Base-by-base conservation (phyloP, 106 monocot genomes). In the Cymbidium sinense region DNA sequence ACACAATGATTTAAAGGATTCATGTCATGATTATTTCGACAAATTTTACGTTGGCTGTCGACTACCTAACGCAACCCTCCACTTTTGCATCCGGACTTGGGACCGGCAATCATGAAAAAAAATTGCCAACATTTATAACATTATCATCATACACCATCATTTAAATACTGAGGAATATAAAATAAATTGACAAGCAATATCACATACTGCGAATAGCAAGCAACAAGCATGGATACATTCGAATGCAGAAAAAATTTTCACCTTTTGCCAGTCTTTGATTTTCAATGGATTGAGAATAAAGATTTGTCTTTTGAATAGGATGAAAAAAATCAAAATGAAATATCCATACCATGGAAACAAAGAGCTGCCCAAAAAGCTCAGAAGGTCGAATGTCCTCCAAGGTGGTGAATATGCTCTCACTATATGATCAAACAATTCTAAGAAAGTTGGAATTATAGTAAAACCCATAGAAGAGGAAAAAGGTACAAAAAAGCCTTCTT, bases 361-460 rank as follows among this genome's bases (percentile, higher is more conserved):
- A 88, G 50, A 93, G 87, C 83, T 95, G 93, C 80, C 93, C 93
- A 86, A 95, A 87, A 4, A 95, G 89, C 73, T 90, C 86, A 44
- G 84, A 84, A 73, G 95, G 95, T 75, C 75, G 69, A 27, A 95
- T 91, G 35, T 89, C 87, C 77, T 91, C 93, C 77, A 93, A 83
- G 34, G 85, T 70, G 43, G 52, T 79, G 64, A 95, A 86, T 70
- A 93, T 95, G 81, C 86, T 76, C 77, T 95, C 95, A 76, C 95
- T 95, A 43, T 76, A 93, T 83, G 50, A 79, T 74, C 43, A 81
- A 74, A 77, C 52, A 23, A 37, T 13, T 70, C 6, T 61, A 64
- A 79, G 47, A 37, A 7, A n/a, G 77, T 17, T 72, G 21, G 79
- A 18, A 64, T 61, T n/a, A 31, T 67, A 67, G 31, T 15, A 67